Conservation (phyloP, 345 rosid species). For the Boechera divaricarpa region DNA sequence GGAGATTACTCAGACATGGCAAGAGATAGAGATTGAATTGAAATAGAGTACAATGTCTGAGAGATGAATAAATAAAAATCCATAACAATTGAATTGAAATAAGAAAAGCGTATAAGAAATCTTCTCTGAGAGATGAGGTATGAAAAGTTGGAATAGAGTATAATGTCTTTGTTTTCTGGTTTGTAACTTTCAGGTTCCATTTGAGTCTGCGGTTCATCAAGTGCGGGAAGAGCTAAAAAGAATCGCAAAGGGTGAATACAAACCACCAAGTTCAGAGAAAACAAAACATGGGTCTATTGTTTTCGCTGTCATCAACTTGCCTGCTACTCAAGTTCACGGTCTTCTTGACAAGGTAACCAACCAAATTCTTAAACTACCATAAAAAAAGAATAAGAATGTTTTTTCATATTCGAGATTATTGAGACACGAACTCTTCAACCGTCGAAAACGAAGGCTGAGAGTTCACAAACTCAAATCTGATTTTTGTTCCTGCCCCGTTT, state of each 20-base stretch:
- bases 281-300: conserved; percentile 69
- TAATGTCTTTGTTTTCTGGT: conserved; percentile 20
- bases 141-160: neutral
- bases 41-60: too few species aligned
- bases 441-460: neutral
- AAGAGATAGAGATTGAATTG: too few species aligned
- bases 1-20: too few species aligned
- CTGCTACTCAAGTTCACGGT: conserved; percentile 53
- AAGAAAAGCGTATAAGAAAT: too few species aligned
- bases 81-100: too few species aligned
- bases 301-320: conserved; percentile 82
- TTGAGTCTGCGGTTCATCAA: conserved; percentile 71
- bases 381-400: conserved; percentile 7
- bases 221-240: conserved; percentile 73
- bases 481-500: neutral
- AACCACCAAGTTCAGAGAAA: conserved; percentile 64
- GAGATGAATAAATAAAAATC: too few species aligned
- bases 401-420: neutral
- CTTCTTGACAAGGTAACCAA: conserved; percentile 62
- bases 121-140: too few species aligned
- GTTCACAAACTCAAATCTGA: conserved; percentile 11
- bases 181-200: conserved; percentile 65
- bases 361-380: neutral
- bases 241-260: conserved; percentile 73
- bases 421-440: neutral